phyloP scores from a whole-genome alignment of 257 asterid species.

The Paulownia fortunei region DNA sequence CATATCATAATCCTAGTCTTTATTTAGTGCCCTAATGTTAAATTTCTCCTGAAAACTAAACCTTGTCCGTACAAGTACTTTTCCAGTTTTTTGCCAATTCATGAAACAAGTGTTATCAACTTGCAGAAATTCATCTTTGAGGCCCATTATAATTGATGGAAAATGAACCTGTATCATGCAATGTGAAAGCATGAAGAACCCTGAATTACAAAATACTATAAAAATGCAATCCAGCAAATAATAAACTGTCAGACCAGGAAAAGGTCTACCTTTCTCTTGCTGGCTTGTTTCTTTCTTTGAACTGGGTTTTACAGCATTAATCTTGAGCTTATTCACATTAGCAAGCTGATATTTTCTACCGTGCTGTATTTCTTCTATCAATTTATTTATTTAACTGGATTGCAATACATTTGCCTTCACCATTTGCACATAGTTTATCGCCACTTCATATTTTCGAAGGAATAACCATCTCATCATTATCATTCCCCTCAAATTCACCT shows the following conservation, averaged over 20 bases:
- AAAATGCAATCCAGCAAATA: background rate
- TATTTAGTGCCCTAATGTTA: too few relatives aligned
- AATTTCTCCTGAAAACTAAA: too few relatives aligned
- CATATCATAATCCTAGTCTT: too few relatives aligned
- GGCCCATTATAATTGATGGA: too few relatives aligned
- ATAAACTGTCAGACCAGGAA: background rate
- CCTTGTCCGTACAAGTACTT: too few relatives aligned
- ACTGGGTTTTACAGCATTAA: background rate
- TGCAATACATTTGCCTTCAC: background rate
- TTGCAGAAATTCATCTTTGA: too few relatives aligned
- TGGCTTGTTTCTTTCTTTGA: background rate
- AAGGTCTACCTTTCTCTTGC: background rate
- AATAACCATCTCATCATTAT: too few relatives aligned
- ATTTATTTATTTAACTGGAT: too few relatives aligned
- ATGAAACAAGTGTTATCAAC: too few relatives aligned
- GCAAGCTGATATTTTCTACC: background rate
- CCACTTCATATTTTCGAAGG: too few relatives aligned
- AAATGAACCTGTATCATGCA: background rate
- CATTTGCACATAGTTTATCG: background rate
- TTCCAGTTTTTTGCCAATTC: too few relatives aligned
- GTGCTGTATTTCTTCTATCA: background rate
- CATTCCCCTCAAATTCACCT: too few relatives aligned
- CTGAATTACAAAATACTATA: background rate
- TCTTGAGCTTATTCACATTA: background rate
- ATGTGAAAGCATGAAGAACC: background rate